Conservation (phyloP, 2,329 filamentous ascomycete genomes). For the Calonectria naviculata region DNA sequence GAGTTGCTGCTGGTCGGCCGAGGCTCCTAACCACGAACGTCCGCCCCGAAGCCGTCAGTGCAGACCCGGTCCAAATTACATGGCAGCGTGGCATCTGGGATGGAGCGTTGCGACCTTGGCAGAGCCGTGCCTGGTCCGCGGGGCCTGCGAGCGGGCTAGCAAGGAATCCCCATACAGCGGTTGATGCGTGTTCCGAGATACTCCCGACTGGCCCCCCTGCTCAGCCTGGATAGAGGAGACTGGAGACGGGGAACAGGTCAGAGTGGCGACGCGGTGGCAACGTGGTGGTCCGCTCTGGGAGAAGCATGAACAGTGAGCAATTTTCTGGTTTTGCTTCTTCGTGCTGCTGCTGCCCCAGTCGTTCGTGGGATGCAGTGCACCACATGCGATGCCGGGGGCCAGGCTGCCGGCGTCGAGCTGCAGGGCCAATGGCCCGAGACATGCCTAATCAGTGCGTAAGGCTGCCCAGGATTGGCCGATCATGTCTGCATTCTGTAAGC, state of each 20-base stretch:
- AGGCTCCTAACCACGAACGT: not conserved
- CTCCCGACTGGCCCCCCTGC: constrained; percentile 1
- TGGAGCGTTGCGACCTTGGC: not conserved
- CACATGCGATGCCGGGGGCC: not conserved
- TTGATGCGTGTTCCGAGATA: constrained; percentile 2
- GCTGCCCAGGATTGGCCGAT: constrained; percentile 8
- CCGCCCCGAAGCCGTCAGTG: constrained; percentile 4
- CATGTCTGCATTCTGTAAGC: constrained; percentile 5
- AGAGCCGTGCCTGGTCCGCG: not conserved
- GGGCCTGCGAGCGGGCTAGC: not conserved
- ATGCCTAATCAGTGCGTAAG: constrained; percentile 1
- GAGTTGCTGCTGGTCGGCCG: not conserved
- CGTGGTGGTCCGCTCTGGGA: not conserved
- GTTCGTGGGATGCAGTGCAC: too few species aligned
- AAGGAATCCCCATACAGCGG: not conserved
- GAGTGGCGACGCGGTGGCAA: not conserved
- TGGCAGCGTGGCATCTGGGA: constrained; percentile 3
- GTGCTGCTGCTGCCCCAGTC: too few species aligned
- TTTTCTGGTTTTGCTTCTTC: not conserved
- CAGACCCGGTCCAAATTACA: constrained; percentile 4
- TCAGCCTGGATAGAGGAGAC: not conserved
- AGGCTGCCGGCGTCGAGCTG: not conserved
- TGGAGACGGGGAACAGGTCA: too few species aligned
- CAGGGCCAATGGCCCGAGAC: not conserved
- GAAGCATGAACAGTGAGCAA: not conserved